Conservation (phyloP, 2,329 filamentous ascomycete species). For the Pestalotiopsis sp. region DNA sequence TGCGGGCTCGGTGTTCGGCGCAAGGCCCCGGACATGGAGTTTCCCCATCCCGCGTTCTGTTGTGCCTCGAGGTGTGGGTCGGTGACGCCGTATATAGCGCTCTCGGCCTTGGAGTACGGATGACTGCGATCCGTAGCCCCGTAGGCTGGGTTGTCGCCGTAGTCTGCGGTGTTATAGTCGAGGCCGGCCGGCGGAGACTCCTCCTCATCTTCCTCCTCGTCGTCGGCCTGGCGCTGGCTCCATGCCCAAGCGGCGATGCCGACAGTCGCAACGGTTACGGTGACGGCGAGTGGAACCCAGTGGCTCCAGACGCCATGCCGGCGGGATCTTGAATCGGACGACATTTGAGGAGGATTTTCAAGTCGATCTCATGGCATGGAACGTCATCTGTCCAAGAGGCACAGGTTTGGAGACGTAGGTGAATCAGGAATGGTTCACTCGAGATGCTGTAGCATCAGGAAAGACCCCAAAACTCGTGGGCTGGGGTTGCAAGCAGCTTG, state of each 20-base stretch:
- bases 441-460: background rate
- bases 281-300: conserved; percentile 86
- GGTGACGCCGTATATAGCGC: conserved; percentile 42
- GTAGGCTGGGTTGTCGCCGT: conserved; percentile 52
- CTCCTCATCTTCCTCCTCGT: conserved; percentile 67
- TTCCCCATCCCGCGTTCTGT: conserved; percentile 60
- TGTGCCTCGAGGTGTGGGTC: conserved; percentile 34
- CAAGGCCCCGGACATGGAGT: conserved; percentile 78
- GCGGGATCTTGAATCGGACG: conserved; percentile 59
- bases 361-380: conserved; percentile 6
- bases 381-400: background rate
- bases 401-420: background rate
- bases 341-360: conserved; percentile 43
- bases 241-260: conserved; percentile 90
- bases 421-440: background rate
- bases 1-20: conserved; percentile 83
- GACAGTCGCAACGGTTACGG: conserved; percentile 82
- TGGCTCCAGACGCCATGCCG: conserved; percentile 69
- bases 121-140: conserved; percentile 38
- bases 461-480: background rate
- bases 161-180: conserved; percentile 49
- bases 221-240: conserved; percentile 80
- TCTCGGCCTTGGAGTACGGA: conserved; percentile 38
- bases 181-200: conserved; percentile 51
- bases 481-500: conserved; percentile 2